Evolutionary conservation across 75 land plant species (phyloP).

Genomic region (Pinus albicaulis): DNA sequence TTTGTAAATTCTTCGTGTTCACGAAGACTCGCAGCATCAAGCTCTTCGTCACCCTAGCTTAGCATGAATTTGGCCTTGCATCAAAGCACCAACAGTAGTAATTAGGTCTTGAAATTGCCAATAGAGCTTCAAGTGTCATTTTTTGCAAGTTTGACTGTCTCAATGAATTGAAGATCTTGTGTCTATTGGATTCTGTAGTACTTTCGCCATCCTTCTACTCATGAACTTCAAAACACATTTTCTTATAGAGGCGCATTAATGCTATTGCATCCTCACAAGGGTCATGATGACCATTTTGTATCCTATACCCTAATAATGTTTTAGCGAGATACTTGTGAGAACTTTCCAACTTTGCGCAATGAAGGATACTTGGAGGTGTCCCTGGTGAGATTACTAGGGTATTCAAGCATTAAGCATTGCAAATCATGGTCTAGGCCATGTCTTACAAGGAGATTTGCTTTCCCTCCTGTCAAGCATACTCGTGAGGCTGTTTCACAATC

Average conservation of each 20-base stretch:
- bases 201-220: background rate
- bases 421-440: slow-evolving; percentile 38
- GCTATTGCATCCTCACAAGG: slow-evolving; percentile 88
- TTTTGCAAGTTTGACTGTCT: slow-evolving; percentile 3
- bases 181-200: background rate
- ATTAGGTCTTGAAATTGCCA: slow-evolving; percentile 60
- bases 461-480: background rate
- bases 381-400: slow-evolving; percentile 45
- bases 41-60: slow-evolving; percentile 67
- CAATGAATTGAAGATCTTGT: no score
- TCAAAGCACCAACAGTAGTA: slow-evolving; percentile 90
- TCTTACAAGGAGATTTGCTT: slow-evolving; percentile 26
- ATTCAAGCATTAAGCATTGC: slow-evolving; percentile 27
- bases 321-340: slow-evolving; percentile 81
- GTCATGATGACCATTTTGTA: slow-evolving; percentile 74
- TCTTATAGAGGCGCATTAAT: slow-evolving; percentile 80
- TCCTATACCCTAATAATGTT: slow-evolving; percentile 76
- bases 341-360: slow-evolving; percentile 76
- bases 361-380: slow-evolving; percentile 88
- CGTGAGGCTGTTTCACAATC: slow-evolving; percentile 9
- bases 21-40: slow-evolving; percentile 92
- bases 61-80: background rate
- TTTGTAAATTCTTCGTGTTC: slow-evolving; percentile 99
- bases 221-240: slow-evolving; percentile 64
- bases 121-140: slow-evolving; percentile 52